phyloP scores from a whole-genome alignment of 148 eudicot genomes.

The Vaccinium myrtillus region DNA sequence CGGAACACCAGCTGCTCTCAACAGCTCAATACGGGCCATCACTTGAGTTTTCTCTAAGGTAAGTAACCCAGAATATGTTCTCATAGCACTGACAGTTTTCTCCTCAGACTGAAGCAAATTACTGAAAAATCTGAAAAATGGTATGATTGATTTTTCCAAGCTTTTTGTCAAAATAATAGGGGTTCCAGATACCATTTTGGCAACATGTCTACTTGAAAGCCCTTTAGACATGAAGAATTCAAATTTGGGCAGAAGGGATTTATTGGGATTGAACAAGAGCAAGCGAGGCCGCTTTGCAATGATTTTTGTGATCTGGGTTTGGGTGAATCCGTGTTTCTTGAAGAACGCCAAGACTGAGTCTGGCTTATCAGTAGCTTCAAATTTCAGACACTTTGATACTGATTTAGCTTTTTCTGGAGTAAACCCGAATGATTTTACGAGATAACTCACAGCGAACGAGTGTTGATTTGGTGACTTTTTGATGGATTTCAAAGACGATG shows the following conservation, averaged over 20 bases:
- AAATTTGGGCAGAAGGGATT: neutral
- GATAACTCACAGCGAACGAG: neutral
- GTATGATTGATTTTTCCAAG: neutral
- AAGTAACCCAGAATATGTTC: neutral
- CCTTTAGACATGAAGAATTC: neutral
- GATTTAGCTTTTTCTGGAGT: neutral
- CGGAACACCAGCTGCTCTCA: constrained; percentile 13
- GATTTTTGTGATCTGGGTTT: neutral
- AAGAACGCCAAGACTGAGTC: neutral
- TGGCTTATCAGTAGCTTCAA: neutral
- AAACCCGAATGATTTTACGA: neutral
- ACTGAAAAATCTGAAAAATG: neutral
- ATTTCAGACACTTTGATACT: neutral
- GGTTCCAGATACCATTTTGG: neutral
- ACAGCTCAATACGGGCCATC: neutral
- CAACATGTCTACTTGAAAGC: neutral
- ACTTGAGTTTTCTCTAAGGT: neutral
- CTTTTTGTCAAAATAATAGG: neutral
- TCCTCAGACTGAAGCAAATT: neutral
- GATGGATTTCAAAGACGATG: neutral
- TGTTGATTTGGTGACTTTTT: neutral
- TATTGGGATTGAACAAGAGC: neutral
- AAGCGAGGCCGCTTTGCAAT: neutral
- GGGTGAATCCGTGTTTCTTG: neutral
- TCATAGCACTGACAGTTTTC: neutral